A percentile compares a stretch with the other conserved stretches of the same genome.
Evolutionary conservation across 2,329 filamentous ascomycete genomes (phyloP).

Genomic region (Colletotrichum agaves): DNA sequence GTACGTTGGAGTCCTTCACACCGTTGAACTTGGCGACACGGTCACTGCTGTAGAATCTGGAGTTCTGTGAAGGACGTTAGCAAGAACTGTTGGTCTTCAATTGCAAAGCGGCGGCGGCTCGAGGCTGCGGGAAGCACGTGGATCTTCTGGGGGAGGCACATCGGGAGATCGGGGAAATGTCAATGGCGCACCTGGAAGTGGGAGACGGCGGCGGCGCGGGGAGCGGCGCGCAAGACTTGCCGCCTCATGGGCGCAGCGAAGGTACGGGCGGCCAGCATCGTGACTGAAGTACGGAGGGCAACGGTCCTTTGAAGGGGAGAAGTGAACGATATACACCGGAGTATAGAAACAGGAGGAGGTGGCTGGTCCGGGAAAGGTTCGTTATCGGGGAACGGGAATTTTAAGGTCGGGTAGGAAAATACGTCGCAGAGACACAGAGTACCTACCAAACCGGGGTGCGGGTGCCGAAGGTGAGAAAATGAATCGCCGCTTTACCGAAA

Average conservation of each 20-base stretch:
- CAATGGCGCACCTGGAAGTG: constrained; percentile 66
- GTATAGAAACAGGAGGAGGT: constrained; percentile 36
- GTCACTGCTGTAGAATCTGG: constrained; percentile 74
- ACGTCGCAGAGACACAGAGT: no score
- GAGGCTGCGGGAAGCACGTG: constrained; percentile 16
- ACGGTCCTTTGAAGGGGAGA: constrained; percentile 38
- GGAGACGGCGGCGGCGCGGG: constrained; percentile 62
- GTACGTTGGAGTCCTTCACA: constrained; percentile 86
- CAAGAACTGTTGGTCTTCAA: constrained; percentile 5
- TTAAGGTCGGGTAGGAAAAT: constrained; percentile 2
- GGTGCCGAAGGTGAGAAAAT: constrained; percentile 14
- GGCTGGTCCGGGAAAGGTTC: constrained; percentile 14
- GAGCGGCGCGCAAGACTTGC: constrained; percentile 80
- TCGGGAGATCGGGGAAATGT: constrained; percentile 27
- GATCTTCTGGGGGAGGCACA: constrained; percentile 40
- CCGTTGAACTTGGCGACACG: constrained; percentile 94
- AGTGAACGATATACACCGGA: constrained; percentile 33
- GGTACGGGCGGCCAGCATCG: constrained; percentile 85
- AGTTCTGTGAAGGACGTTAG: constrained; percentile 52
- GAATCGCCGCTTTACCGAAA: constrained; percentile 25
- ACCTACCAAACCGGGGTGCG: neutral
- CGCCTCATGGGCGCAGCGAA: constrained; percentile 79
- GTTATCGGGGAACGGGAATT: constrained; percentile 31
- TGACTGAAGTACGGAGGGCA: constrained; percentile 51
- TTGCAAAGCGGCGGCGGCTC: constrained; percentile 23